phyloP scores from a whole-genome alignment of 257 asterid genomes.

The Knoxia roxburghii region DNA sequence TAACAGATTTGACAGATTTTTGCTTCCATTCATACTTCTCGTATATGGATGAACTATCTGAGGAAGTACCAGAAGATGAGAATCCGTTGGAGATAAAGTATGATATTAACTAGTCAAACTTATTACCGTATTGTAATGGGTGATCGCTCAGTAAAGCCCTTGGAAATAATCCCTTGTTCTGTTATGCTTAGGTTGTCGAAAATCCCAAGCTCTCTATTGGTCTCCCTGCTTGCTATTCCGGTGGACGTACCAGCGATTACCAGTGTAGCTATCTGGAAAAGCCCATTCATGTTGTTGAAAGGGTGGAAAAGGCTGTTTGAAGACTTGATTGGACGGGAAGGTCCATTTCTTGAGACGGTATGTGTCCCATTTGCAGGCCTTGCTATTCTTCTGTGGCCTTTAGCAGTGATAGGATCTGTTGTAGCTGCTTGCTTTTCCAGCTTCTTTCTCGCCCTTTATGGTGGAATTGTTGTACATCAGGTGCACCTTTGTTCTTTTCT shows the following conservation, averaged over 20 bases:
- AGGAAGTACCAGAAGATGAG: conserved; percentile 50
- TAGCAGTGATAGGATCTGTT: conserved; percentile 68
- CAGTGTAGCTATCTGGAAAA: conserved; percentile 77
- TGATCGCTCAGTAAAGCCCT: neutral
- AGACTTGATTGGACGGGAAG: conserved; percentile 83
- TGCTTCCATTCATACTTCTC: conserved; percentile 93
- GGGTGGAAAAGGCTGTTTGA: conserved; percentile 91
- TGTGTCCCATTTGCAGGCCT: conserved; percentile 93
- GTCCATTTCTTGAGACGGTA: conserved; percentile 81
- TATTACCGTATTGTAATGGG: neutral
- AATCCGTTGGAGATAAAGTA: conserved; percentile 68
- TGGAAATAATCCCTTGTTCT: neutral
- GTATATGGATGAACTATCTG: conserved; percentile 77
- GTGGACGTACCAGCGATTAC: conserved; percentile 64
- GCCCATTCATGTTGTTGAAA: conserved; percentile 76
- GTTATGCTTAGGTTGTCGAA: conserved; percentile 40
- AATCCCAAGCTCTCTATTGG: conserved; percentile 69
- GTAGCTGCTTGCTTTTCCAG: conserved; percentile 62
- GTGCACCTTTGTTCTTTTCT: conserved; percentile 23
- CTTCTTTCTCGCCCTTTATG: conserved; percentile 65
- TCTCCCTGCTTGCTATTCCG: conserved; percentile 44
- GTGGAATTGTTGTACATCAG: conserved; percentile 75
- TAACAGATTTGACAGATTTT: conserved; percentile 74
- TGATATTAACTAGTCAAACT: conserved; percentile 15
- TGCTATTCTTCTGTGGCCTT: conserved; percentile 80